These are phyloP conservation scores for Fagopyrum tataricum DNA, from an alignment of 148 eudicot genomes.

Conservation along the genomic window DNA sequence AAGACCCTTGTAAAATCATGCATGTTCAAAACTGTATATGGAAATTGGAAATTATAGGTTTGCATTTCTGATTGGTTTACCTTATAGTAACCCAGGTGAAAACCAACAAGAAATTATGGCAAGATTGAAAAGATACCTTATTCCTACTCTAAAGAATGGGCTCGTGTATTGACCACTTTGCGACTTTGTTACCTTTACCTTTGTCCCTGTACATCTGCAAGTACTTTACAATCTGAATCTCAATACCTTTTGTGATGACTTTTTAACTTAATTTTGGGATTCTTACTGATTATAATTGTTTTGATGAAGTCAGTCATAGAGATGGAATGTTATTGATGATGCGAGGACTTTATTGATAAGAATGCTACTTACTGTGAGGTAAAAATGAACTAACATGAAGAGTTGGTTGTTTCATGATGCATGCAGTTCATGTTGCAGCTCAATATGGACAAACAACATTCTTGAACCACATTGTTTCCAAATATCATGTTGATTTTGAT, in stretches of 20 bases:
- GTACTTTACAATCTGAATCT: constrained; percentile 24
- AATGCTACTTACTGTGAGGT: not conserved
- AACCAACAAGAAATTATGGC: constrained; percentile 50
- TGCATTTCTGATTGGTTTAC: constrained; percentile 1
- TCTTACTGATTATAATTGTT: too few relatives aligned
- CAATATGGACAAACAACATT: constrained; percentile 98
- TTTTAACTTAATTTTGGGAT: not conserved
- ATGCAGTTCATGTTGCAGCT: constrained; percentile 96
- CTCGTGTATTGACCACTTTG: constrained; percentile 84
- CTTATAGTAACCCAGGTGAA: constrained; percentile 45
- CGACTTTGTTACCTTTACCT: constrained; percentile 68
- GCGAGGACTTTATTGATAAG: not conserved
- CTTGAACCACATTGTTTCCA: constrained; percentile 78
- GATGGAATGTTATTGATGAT: not conserved
- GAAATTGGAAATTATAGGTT: not conserved
- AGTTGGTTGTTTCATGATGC: constrained; percentile 21
- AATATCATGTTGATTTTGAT: constrained; percentile 97
- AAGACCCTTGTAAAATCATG: too few relatives aligned
- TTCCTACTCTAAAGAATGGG: constrained; percentile 60
- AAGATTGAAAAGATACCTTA: constrained; percentile 70
- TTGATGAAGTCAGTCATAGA: not conserved
- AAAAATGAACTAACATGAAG: not conserved
- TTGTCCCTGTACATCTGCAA: constrained; percentile 80
- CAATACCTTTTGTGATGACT: not conserved
- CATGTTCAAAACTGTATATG: too few relatives aligned